A percentile compares a stretch with the other conserved stretches of the same genome.
Conservation (phyloP, 352 stramenopile genomes). For the Phytopythium ostracodes region DNA sequence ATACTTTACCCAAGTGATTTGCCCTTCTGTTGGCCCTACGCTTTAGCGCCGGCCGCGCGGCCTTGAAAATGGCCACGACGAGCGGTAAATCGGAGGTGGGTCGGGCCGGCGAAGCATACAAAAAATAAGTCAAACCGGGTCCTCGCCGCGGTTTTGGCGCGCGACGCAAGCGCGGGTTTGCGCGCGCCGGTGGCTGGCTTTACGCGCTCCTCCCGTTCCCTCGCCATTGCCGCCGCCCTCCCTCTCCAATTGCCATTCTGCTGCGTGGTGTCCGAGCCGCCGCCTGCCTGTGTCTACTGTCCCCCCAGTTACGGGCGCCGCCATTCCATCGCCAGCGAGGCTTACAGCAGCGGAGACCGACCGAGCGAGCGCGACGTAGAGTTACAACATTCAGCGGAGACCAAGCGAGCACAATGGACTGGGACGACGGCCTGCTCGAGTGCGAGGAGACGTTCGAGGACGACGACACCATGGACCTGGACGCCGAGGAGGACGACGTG, state of each 20-base stretch:
- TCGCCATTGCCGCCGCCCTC: not conserved
- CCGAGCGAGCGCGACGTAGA: no score
- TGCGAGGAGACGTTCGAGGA: constrained; percentile 84
- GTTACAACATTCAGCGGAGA: no score
- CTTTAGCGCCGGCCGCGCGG: not conserved
- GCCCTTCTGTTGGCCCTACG: not conserved
- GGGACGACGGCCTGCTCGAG: constrained; percentile 54
- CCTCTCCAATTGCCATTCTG: not conserved
- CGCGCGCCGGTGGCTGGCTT: not conserved
- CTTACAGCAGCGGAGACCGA: no score
- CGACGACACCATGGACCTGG: constrained; percentile 36
- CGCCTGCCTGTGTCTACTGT: not conserved
- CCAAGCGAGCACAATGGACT: constrained; percentile 35
- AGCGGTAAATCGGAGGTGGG: not conserved
- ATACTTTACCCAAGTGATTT: constrained; percentile 3
- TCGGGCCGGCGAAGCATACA: not conserved
- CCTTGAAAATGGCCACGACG: not conserved
- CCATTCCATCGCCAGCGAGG: no score
- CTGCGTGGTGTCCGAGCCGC: not conserved
- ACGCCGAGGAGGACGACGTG: constrained; percentile 24
- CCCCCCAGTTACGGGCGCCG: no score
- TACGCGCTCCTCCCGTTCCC: not conserved
- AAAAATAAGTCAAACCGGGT: not conserved
- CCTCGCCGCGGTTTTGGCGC: not conserved
- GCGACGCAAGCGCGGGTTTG: not conserved